Conservation (phyloP, 306 rosid genomes). For the Oxytropis ochrocephala region DNA sequence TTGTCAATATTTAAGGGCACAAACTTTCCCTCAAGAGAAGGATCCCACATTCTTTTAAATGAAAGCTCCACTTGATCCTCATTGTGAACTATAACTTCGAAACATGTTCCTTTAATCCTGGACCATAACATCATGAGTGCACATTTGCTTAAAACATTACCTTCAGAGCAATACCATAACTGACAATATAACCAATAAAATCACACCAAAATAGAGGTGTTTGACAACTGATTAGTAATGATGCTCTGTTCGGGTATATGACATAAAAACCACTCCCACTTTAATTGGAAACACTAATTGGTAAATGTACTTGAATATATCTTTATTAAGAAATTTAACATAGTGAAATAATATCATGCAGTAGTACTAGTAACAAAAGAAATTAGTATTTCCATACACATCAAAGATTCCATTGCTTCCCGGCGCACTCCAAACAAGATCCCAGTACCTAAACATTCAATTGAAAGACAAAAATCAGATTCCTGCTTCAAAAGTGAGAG, state of each 20-base stretch:
- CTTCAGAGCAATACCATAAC: conserved; percentile 3
- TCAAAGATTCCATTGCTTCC: conserved; percentile 84
- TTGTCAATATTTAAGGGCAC: conserved; percentile 90
- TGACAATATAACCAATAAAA: conserved; percentile 6
- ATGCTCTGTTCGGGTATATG: too few relatives aligned
- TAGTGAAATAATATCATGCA: not conserved
- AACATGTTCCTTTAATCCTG: conserved; percentile 80
- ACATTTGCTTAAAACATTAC: conserved; percentile 11
- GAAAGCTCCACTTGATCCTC: conserved; percentile 89
- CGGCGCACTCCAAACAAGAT: conserved; percentile 88
- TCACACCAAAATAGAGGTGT: conserved; percentile 1
- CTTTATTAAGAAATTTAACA: conserved; percentile 1
- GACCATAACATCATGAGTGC: conserved; percentile 29
- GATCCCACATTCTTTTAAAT: conserved; percentile 80
- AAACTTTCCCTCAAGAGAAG: conserved; percentile 71
- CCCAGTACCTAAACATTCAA: conserved; percentile 85
- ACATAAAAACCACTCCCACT: not conserved
- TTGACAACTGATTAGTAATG: not conserved
- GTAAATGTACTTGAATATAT: conserved; percentile 8
- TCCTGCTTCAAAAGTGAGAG: conserved; percentile 3
- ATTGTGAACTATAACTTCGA: conserved; percentile 67
- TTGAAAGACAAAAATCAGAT: conserved; percentile 25
- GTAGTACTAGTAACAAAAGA: not conserved
- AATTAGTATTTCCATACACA: conserved; percentile 55
- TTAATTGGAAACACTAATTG: not conserved